Evolutionary conservation across 1,284 basidiomycete species (phyloP).

Genomic region (Amylostereum areolatum): DNA sequence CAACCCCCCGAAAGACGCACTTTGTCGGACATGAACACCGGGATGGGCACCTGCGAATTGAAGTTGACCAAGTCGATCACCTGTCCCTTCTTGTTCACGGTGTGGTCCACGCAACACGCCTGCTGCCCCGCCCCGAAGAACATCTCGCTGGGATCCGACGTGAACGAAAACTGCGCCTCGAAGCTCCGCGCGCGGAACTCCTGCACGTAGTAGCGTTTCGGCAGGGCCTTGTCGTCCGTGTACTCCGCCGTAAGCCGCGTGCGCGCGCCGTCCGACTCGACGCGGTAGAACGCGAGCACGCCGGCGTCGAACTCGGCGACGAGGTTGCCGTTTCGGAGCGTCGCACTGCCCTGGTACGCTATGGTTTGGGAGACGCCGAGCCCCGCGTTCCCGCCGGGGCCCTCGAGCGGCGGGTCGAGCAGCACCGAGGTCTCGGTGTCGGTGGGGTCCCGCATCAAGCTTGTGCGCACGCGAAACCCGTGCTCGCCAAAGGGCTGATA

Average conservation of each 20-base stretch:
- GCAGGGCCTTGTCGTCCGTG: constrained; percentile 30
- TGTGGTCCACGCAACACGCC: constrained; percentile 34
- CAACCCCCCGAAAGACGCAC: constrained; percentile 9
- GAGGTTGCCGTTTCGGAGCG: constrained; percentile 31
- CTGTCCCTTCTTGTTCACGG: constrained; percentile 37
- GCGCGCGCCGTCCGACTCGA: constrained; percentile 27
- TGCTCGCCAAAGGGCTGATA: constrained; percentile 33
- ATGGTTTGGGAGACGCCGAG: constrained; percentile 27
- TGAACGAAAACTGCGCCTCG: constrained; percentile 31
- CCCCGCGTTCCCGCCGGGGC: constrained; percentile 27
- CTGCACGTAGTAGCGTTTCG: constrained; percentile 29
- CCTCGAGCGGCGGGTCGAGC: constrained; percentile 34
- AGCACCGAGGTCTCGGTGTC: constrained; percentile 30
- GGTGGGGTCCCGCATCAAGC: constrained; percentile 32
- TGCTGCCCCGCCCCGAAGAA: constrained; percentile 36
- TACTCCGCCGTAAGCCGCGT: constrained; percentile 29
- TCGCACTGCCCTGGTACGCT: constrained; percentile 27
- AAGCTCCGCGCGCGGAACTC: constrained; percentile 30
- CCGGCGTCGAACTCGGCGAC: constrained; percentile 25
- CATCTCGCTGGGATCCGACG: constrained; percentile 28
- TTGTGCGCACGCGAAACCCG: constrained; percentile 33
- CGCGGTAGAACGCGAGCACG: constrained; percentile 29
- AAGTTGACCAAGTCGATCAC: constrained; percentile 35
- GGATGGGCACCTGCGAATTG: constrained; percentile 35
- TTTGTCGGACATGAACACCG: constrained; percentile 37